Conservation (phyloP, 2,329 filamentous ascomycete genomes). For the Fusarium euwallaceae region DNA sequence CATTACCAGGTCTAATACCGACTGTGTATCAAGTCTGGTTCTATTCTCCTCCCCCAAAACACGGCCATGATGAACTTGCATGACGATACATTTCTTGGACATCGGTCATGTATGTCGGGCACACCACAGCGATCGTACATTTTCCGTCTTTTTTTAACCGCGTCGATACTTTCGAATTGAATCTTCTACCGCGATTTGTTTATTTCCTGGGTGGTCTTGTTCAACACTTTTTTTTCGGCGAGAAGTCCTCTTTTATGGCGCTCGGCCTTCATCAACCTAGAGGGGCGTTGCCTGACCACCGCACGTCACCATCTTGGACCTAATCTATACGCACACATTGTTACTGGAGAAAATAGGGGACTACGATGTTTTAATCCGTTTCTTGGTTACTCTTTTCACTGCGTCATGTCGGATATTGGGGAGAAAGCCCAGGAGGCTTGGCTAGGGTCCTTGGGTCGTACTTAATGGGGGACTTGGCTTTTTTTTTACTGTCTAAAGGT, state of each 20-base stretch:
- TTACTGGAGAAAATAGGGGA: slow-evolving; percentile 42
- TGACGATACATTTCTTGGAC: slow-evolving; percentile 66
- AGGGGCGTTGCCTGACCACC: slow-evolving; percentile 42
- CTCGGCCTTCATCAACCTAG: slow-evolving; percentile 40
- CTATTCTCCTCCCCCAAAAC: slow-evolving; percentile 43
- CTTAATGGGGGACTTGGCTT: slow-evolving; percentile 40
- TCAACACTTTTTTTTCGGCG: slow-evolving; percentile 42
- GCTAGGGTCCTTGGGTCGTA: slow-evolving; percentile 41
- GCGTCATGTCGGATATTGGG: slow-evolving; percentile 43
- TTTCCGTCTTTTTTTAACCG: slow-evolving; percentile 47
- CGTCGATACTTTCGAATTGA: slow-evolving; percentile 46
- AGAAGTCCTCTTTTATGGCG: slow-evolving; percentile 31
- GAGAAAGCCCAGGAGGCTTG: slow-evolving; percentile 53
- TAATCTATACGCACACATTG: slow-evolving; percentile 51
- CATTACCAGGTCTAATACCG: slow-evolving; percentile 45
- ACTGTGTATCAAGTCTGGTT: slow-evolving; percentile 33
- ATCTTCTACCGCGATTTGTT: slow-evolving; percentile 49
- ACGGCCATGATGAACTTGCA: slow-evolving; percentile 68
- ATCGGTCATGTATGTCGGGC: slow-evolving; percentile 72
- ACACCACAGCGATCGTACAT: slow-evolving; percentile 71
- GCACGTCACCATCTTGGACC: slow-evolving; percentile 38
- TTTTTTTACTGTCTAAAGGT: slow-evolving; percentile 31
- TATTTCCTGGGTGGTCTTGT: slow-evolving; percentile 45
- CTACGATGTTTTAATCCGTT: slow-evolving; percentile 44
- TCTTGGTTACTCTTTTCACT: slow-evolving; percentile 37